phyloP scores from a whole-genome alignment of 192 early-diverging fungal genomes.

The Spinellus fusiger region DNA sequence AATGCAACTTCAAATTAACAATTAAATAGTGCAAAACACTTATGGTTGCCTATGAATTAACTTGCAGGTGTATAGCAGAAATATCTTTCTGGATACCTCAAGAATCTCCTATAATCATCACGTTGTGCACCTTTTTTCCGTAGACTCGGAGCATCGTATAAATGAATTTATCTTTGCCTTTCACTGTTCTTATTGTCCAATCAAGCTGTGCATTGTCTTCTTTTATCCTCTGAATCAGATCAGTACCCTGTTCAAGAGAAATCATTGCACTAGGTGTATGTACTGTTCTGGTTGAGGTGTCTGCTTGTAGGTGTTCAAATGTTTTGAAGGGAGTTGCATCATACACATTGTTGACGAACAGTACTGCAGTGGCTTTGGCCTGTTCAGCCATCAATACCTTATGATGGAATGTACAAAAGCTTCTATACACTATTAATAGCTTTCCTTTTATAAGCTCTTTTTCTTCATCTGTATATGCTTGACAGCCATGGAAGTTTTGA shows the following conservation, averaged over 20 bases:
- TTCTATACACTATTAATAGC: conserved; percentile 36
- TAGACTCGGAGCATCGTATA: no score
- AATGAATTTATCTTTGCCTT: no score
- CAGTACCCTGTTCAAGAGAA: background rate
- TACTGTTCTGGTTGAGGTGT: background rate
- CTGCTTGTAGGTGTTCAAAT: no score
- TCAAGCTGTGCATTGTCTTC: background rate
- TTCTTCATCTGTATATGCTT: conserved; percentile 22
- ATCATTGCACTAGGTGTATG: background rate
- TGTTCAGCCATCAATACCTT: conserved; percentile 39
- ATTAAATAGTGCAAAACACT: no score
- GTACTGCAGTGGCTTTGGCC: conserved; percentile 34
- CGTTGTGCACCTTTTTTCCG: no score
- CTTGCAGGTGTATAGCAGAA: no score
- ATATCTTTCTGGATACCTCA: no score
- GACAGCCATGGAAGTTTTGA: conserved; percentile 24
- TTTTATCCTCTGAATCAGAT: background rate
- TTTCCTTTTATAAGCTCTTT: conserved; percentile 16
- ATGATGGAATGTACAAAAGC: conserved; percentile 37
- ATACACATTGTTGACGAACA: conserved; percentile 28
- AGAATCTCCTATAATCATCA: no score
- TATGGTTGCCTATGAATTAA: no score
- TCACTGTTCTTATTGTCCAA: no score
- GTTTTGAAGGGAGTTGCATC: no score
- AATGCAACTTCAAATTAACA: no score